Evolutionary conservation across 805 yeast genomes (phyloP).

Genomic region (Ogataea nakhonphanomensis): DNA sequence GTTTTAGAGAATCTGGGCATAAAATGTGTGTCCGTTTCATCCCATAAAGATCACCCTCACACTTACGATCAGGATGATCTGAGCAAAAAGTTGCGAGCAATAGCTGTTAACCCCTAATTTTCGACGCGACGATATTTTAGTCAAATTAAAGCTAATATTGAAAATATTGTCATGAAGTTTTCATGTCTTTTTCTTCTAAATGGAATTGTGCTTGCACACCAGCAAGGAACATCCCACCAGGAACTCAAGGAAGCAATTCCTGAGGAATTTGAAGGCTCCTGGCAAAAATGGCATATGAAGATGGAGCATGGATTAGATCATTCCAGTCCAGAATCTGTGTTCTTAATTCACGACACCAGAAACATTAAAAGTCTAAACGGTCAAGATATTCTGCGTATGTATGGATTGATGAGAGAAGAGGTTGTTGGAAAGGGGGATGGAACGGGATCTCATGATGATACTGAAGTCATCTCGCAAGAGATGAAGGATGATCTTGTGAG

Average conservation of each 20-base stretch:
- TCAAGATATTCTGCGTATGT: conserved; percentile 69
- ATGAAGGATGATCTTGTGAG: conserved; percentile 53
- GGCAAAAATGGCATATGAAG: conserved; percentile 91
- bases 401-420: conserved; percentile 71
- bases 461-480: conserved; percentile 54
- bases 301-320: conserved; percentile 78
- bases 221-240: conserved; percentile 10
- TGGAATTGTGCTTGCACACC: conserved; percentile 5
- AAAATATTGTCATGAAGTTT: conserved; percentile 1
- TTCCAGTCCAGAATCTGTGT: conserved; percentile 73
- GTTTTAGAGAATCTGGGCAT: conserved; percentile 43
- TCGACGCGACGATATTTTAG: conserved; percentile 9
- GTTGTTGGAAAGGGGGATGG: conserved; percentile 90
- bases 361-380: conserved; percentile 53
- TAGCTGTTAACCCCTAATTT: conserved; percentile 2
- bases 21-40: conserved; percentile 41
- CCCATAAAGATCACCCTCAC: conserved; percentile 22
- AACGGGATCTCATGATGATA: conserved; percentile 72
- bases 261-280: conserved; percentile 43
- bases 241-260: conserved; percentile 46
- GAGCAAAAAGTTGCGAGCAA: conserved; percentile 14
- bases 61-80: conserved; percentile 44
- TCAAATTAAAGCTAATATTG: background rate
- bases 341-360: conserved; percentile 72
- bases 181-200: background rate